phyloP scores from a whole-genome alignment of 495 filamentous ascomycete species.

The Lophiotrema nucula region DNA sequence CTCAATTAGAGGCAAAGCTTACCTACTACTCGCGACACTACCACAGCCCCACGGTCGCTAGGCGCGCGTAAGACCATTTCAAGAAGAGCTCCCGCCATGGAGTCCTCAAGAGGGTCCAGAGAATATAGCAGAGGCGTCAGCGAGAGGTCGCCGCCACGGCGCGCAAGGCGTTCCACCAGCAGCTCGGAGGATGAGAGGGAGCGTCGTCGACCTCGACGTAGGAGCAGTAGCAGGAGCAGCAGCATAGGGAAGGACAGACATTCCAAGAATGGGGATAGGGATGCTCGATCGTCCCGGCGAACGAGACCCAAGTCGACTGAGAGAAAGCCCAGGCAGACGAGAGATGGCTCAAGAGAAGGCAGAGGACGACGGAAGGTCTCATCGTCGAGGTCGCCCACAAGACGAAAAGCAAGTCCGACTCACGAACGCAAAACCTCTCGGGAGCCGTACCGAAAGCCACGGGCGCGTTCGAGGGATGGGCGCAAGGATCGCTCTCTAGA shows the following conservation, averaged over 20 bases:
- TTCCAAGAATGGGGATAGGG: no score
- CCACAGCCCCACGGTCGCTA: slow-evolving; percentile 18
- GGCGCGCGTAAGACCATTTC: not conserved
- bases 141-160: slow-evolving; percentile 14
- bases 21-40: no score
- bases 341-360: slow-evolving; percentile 7
- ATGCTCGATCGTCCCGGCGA: no score
- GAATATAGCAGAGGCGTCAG: not conserved
- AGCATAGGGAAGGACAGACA: no score
- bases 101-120: slow-evolving; percentile 3
- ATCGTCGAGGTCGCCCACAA: not conserved
- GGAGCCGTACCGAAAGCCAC: slow-evolving; percentile 22
- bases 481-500: slow-evolving; percentile 4
- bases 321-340: not conserved
- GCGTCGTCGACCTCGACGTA: not conserved
- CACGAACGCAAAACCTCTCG: slow-evolving; percentile 13
- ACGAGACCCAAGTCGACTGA: not conserved
- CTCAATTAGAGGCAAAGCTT: no score
- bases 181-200: not conserved
- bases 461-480: slow-evolving; percentile 1
- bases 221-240: slow-evolving; percentile 6
- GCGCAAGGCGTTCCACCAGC: slow-evolving; percentile 2
- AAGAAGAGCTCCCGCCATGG: not conserved
- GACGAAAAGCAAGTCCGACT: not conserved
- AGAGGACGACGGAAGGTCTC: slow-evolving; percentile 3